phyloP scores from a whole-genome alignment of 257 asterid genomes.

The Marsdenia floribunda region DNA sequence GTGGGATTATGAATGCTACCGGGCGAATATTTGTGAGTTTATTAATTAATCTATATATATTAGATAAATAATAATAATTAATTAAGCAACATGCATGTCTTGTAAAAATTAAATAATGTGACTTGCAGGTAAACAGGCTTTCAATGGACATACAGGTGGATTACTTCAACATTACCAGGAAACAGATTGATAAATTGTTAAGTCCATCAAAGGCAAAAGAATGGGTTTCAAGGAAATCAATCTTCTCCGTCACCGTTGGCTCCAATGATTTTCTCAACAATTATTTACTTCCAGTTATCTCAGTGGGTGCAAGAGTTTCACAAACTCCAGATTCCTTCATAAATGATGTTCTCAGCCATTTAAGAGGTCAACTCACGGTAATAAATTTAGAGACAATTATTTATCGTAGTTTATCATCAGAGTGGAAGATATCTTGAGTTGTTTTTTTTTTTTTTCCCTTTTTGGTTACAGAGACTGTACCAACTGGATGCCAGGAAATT shows the following conservation, averaged over 20 bases:
- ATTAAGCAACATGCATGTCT: not conserved
- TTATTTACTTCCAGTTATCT: constrained; percentile 71
- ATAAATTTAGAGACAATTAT: no score
- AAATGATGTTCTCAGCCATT: constrained; percentile 58
- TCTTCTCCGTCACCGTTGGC: constrained; percentile 77
- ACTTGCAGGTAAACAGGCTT: constrained; percentile 72
- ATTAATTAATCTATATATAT: no score
- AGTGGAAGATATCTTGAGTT: not conserved
- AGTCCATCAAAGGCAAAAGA: constrained; percentile 74
- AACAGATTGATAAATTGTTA: constrained; percentile 46
- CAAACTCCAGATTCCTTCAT: constrained; percentile 66
- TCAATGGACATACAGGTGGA: constrained; percentile 90
- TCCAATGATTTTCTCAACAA: constrained; percentile 92
- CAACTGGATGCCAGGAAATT: constrained; percentile 77
- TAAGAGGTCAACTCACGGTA: constrained; percentile 74
- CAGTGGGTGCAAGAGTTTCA: constrained; percentile 62
- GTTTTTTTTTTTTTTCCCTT: no score
- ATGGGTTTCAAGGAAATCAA: constrained; percentile 45
- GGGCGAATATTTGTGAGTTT: constrained; percentile 74
- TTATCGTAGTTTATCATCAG: not conserved
- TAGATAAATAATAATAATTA: not conserved
- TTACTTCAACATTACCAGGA: constrained; percentile 86
- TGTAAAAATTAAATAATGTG: not conserved
- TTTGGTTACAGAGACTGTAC: constrained; percentile 58
- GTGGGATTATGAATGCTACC: constrained; percentile 86